phyloP scores from a whole-genome alignment of 2,329 filamentous ascomycete species.

The Acrodontium crateriforme region DNA sequence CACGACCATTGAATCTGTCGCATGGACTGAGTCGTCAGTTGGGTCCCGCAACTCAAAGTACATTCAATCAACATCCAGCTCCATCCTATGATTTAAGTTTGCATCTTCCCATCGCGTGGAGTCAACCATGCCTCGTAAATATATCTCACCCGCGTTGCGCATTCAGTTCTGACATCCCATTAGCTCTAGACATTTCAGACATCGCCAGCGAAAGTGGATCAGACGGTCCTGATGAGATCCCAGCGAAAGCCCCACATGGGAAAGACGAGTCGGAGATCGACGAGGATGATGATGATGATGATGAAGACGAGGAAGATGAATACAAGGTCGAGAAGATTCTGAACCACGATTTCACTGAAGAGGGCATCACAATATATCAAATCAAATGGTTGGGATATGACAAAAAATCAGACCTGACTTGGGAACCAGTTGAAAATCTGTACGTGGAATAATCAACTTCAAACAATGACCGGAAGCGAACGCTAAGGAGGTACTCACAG shows the following conservation, averaged over 20 bases:
- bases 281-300: slow-evolving; percentile 23
- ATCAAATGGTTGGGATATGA: slow-evolving; percentile 76
- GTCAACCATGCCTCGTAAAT: slow-evolving; percentile 19
- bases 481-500: slow-evolving; percentile 41
- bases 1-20: too few relatives aligned
- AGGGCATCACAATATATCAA: slow-evolving; percentile 46
- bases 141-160: too few relatives aligned
- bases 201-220: slow-evolving; percentile 2
- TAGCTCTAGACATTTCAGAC: slow-evolving; percentile 15
- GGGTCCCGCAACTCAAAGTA: too few relatives aligned
- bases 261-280: slow-evolving; percentile 19
- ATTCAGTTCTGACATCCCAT: too few relatives aligned
- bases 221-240: slow-evolving; percentile 4
- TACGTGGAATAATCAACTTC: slow-evolving; percentile 27
- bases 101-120: too few relatives aligned
- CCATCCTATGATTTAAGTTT: too few relatives aligned
- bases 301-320: slow-evolving; percentile 39
- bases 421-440: slow-evolving; percentile 67
- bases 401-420: slow-evolving; percentile 55
- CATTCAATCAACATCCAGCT: too few relatives aligned
- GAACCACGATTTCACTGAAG: slow-evolving; percentile 45
- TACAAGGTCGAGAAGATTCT: slow-evolving; percentile 64
- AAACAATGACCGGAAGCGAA: too few relatives aligned
- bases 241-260: slow-evolving; percentile 13
- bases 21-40: too few relatives aligned